Conservation (phyloP, 306 rosid genomes). For the Lupinus albus region DNA sequence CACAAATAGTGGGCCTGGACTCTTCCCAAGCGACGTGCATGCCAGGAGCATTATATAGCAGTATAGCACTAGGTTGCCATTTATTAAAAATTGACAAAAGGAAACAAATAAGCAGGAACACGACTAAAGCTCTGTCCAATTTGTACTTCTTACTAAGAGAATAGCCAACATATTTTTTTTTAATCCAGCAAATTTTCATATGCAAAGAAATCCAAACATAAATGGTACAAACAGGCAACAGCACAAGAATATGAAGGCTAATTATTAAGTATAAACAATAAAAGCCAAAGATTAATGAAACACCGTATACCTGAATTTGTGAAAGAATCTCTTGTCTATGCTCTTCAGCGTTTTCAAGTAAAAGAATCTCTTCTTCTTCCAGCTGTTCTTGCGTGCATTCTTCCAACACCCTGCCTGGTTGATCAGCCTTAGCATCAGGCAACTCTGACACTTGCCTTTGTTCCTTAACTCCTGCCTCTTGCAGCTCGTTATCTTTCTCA, state of each 20-base stretch:
- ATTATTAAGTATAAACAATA: not conserved
- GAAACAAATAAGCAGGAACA: not conserved
- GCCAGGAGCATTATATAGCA: not conserved
- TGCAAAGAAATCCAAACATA: not conserved
- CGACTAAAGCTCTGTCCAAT: not conserved
- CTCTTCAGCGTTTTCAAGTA: conserved; percentile 14
- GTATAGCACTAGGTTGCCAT: not conserved
- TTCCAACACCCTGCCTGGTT: too few relatives aligned
- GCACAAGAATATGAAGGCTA: conserved; percentile 1
- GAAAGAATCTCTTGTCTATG: too few relatives aligned
- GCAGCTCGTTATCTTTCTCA: conserved; percentile 16
- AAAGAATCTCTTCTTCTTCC: not conserved
- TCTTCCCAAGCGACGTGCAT: not conserved
- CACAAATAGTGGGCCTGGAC: not conserved
- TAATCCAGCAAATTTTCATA: not conserved
- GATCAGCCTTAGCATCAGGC: not conserved
- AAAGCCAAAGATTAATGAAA: not conserved
- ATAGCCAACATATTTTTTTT: not conserved
- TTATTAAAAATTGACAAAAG: not conserved
- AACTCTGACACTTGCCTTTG: conserved; percentile 8
- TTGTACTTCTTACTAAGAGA: not conserved
- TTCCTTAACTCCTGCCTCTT: conserved; percentile 3
- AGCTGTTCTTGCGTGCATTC: not conserved
- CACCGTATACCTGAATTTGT: conserved; percentile 36
- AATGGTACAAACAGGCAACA: not conserved